These are phyloP conservation scores for Blastocystis sp. DNA, from an alignment of 352 stramenopile species.

Conservation along the genomic window DNA sequence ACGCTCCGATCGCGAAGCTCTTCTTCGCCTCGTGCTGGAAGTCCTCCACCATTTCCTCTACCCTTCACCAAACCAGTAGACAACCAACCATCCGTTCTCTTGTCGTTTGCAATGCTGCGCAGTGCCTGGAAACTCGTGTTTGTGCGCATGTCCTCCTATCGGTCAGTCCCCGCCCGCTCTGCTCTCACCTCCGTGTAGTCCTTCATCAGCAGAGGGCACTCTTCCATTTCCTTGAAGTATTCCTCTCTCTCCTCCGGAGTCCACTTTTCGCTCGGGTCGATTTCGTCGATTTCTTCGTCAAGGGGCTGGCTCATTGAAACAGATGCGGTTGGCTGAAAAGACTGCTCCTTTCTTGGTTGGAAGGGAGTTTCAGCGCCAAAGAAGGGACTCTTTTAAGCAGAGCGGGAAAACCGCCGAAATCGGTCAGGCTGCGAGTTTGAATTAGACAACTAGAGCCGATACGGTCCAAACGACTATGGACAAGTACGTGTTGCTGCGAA, in stretches of 20 bases:
- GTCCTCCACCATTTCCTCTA: constrained; percentile 60
- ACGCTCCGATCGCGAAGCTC: constrained; percentile 6
- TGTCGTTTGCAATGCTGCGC: constrained; percentile 7
- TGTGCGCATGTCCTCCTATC: constrained; percentile 1
- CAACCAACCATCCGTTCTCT: constrained; percentile 1
- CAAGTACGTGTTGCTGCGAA: constrained; percentile 13
- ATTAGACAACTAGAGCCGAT: not conserved
- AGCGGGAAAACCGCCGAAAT: not conserved
- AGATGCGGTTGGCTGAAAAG: not conserved
- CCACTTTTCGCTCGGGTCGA: constrained; percentile 56
- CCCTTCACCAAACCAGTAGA: not conserved
- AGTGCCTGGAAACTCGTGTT: constrained; percentile 52
- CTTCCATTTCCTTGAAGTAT: constrained; percentile 44
- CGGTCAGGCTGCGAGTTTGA: not conserved
- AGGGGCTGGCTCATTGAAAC: constrained; percentile 22
- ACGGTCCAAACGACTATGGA: not conserved
- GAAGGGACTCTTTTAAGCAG: not conserved
- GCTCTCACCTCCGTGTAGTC: not conserved
- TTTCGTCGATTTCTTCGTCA: constrained; percentile 36
- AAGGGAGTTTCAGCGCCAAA: not conserved
- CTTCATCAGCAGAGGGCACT: constrained; percentile 17
- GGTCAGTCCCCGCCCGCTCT: not conserved
- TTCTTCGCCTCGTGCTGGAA: constrained; percentile 52
- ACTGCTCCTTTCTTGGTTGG: not conserved
- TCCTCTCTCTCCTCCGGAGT: constrained; percentile 34